Evolutionary conservation across 805 yeast species (phyloP).

Genomic region (Maudiozyma bulderi): DNA sequence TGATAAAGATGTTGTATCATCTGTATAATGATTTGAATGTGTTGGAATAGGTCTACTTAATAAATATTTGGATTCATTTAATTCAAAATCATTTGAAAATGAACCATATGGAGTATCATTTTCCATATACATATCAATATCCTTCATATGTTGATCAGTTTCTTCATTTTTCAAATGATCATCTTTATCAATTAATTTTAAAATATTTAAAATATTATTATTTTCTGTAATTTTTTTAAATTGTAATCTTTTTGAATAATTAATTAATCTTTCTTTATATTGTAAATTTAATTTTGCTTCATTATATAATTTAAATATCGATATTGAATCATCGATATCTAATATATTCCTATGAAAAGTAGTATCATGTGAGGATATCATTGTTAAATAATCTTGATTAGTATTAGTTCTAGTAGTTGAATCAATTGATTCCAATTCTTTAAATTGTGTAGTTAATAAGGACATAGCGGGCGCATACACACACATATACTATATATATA

Average conservation of each 20-base stretch:
- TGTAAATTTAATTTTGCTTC: constrained; percentile 69
- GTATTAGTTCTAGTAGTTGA: not conserved
- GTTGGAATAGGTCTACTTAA: not conserved
- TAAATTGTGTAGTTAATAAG: not conserved
- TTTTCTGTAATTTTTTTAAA: not conserved
- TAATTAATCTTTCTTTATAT: constrained; percentile 67
- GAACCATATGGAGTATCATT: constrained; percentile 1
- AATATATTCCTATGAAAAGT: not conserved
- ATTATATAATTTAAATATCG: constrained; percentile 71
- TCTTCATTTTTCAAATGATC: not conserved
- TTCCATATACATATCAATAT: no score
- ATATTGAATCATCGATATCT: not conserved
- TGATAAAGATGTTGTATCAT: not conserved
- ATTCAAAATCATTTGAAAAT: not conserved
- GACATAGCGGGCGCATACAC: not conserved
- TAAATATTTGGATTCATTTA: not conserved
- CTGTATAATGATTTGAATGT: not conserved
- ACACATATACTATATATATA: not conserved
- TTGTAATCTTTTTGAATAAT: constrained; percentile 63
- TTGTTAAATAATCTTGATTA: not conserved
- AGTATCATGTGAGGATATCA: not conserved
- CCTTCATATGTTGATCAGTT: no score
- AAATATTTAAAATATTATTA: not conserved
- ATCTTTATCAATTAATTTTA: not conserved
- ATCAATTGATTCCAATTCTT: not conserved